These are phyloP conservation scores for Pseudozyma sp. DNA, from an alignment of 1,284 basidiomycete species.

Conservation along the genomic window DNA sequence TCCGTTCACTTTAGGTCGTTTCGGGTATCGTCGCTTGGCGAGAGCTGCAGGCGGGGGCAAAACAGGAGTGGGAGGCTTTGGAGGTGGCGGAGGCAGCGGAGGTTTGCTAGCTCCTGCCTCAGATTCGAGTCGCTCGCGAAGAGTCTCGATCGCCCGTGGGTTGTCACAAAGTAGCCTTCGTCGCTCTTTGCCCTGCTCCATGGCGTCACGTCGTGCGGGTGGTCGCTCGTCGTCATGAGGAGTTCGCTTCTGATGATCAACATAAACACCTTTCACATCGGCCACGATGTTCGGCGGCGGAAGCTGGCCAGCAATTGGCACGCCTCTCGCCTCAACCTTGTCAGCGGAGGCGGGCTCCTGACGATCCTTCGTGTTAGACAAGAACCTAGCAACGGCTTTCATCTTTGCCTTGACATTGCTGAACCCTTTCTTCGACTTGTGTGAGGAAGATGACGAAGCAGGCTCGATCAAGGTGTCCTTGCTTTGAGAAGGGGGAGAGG, in stretches of 20 bases:
- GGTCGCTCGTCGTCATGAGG: not conserved
- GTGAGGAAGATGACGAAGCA: slow-evolving; percentile 1
- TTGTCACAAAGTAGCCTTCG: not conserved
- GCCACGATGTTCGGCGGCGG: slow-evolving; percentile 1
- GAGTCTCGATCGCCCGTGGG: slow-evolving; percentile 9
- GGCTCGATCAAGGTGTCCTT: slow-evolving; percentile 19
- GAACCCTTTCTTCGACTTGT: slow-evolving; percentile 10
- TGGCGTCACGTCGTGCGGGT: not conserved
- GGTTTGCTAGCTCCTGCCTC: slow-evolving; percentile 1
- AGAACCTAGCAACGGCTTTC: slow-evolving; percentile 20
- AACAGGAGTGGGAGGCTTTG: not conserved
- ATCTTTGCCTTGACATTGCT: slow-evolving; percentile 32
- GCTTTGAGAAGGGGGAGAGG: slow-evolving; percentile 9
- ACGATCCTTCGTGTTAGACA: slow-evolving; percentile 12
- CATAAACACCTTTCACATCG: not conserved
- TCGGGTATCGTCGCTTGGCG: slow-evolving; percentile 13
- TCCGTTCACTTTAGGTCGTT: slow-evolving; percentile 1
- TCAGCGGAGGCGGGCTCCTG: not conserved
- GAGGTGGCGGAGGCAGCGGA: slow-evolving; percentile 14
- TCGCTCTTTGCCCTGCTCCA: not conserved
- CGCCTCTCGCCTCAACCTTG: not conserved
- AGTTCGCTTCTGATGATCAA: not conserved
- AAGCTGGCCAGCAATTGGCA: slow-evolving; percentile 12
- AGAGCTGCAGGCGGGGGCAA: slow-evolving; percentile 2
- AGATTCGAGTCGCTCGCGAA: slow-evolving; percentile 16